Conservation (phyloP, 345 rosid genomes). For the Melastoma malabathricum region DNA sequence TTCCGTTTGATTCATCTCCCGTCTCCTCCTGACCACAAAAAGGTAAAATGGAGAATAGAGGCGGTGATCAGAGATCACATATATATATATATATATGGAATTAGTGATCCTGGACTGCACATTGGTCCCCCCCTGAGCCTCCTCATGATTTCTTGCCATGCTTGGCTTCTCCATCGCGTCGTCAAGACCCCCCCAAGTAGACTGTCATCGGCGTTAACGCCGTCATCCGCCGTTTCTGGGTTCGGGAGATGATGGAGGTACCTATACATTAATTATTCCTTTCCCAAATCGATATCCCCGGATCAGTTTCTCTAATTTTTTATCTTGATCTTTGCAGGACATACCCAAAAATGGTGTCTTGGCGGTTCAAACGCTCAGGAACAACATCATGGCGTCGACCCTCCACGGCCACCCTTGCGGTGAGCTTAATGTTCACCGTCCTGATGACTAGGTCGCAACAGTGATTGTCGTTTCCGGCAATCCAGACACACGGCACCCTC, state of each 20-base stretch:
- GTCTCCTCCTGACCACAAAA: no score
- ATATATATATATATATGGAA: no score
- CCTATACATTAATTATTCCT: constrained; percentile 1
- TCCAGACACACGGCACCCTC: constrained; percentile 5
- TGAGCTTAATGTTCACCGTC: constrained; percentile 9
- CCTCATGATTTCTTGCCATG: constrained; percentile 42
- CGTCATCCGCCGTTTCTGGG: constrained; percentile 81
- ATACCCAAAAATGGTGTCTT: constrained; percentile 61
- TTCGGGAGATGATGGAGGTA: constrained; percentile 86
- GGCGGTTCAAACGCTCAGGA: constrained; percentile 80
- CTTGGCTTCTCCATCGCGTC: constrained; percentile 60
- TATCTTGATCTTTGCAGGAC: constrained; percentile 24
- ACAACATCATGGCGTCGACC: constrained; percentile 95
- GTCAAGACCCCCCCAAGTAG: constrained; percentile 44
- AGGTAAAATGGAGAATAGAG: no score
- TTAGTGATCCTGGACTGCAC: constrained; percentile 38
- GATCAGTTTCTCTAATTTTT: background rate
- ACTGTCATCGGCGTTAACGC: constrained; percentile 72
- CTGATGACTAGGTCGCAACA: constrained; percentile 6
- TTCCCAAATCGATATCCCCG: background rate
- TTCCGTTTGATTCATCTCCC: no score
- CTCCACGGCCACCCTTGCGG: constrained; percentile 73
- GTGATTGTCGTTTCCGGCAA: constrained; percentile 32
- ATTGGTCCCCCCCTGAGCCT: constrained; percentile 61
- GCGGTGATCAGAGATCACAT: no score